Base-by-base conservation (phyloP, 306 rosid genomes). In the Neltuma alba region DNA sequence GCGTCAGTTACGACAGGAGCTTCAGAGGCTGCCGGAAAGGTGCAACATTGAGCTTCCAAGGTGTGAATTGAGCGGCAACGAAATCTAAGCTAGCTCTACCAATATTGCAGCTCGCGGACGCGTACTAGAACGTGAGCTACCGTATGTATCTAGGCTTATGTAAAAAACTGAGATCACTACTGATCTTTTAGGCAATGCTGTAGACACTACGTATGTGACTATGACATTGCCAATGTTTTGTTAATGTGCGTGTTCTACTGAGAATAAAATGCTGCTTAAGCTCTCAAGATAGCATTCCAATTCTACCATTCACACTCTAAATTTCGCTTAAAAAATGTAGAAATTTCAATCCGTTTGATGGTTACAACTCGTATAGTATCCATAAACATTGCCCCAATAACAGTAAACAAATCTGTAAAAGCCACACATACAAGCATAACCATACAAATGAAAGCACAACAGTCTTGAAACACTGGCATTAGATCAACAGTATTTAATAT, bases 31-130 rank as follows among this genome's bases (percentile, higher is more conserved):
- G 58, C 83, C 85, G 12, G 2, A 0, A 0, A 42, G 0, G 37
- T 83, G 89, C 25, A 52, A 50, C 0, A 1, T 83, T 0, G 40
- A 47, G 36, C 73, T 41, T 75, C 20, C 16, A 6, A 13, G 7
- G 1, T 80, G 84, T 12, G 63, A 79, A 0, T 69, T 83, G 27
- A 3, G 34, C 9, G 0, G 7, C 1, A 41, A 66, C 7, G 41
- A 65, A 34, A 33, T 31, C 33, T 62, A 48, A 31, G 9, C 0
- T 23, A 25, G 27, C 8, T 27, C 0, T 23, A 23, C 11, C 14
- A 8, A 12, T 14, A 44, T 45, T 28, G 7, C 48, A 28, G 79
- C 79, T 60, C 62, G 8, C 60, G 1, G 33, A 4, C 45, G 45
- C 48, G 40, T 47, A 8, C 42, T 57, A 8, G 38, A 30, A 47